Conservation (phyloP, 1,284 basidiomycete genomes). For the Thecaphora thlaspeos region DNA sequence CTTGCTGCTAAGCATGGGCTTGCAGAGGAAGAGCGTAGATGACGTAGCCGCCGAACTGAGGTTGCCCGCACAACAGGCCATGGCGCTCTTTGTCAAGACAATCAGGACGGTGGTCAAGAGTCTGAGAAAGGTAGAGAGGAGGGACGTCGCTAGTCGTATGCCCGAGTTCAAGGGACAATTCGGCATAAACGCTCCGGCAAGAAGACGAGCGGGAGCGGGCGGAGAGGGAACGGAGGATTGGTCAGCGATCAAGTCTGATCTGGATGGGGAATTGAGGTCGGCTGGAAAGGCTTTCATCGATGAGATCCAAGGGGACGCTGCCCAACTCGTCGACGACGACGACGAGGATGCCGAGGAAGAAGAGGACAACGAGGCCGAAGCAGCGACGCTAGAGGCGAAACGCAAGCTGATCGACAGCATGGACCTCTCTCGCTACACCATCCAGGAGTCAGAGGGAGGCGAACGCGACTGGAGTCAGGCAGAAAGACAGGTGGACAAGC, state of each 20-base stretch:
- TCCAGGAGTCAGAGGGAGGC: slow-evolving; percentile 21
- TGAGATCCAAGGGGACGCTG: slow-evolving; percentile 8
- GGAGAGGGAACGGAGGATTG: slow-evolving; percentile 16
- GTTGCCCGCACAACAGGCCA: slow-evolving; percentile 78
- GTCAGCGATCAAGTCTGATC: slow-evolving; percentile 29
- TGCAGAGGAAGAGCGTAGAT: slow-evolving; percentile 88
- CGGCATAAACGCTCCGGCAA: slow-evolving; percentile 11
- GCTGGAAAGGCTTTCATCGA: slow-evolving; percentile 38
- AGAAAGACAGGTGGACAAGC: slow-evolving; percentile 43
- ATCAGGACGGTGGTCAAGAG: slow-evolving; percentile 79
- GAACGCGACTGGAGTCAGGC: slow-evolving; percentile 46
- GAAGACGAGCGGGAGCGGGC: slow-evolving; percentile 6
- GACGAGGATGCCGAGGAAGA: slow-evolving; percentile 15
- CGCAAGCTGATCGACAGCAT: slow-evolving; percentile 37
- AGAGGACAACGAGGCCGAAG: slow-evolving; percentile 9
- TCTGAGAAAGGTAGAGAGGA: slow-evolving; percentile 77
- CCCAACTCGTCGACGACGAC: slow-evolving; percentile 16
- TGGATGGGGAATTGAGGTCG: slow-evolving; percentile 41
- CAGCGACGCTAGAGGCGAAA: slow-evolving; percentile 24
- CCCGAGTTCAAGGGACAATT: slow-evolving; percentile 17
- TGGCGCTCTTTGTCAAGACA: slow-evolving; percentile 89
- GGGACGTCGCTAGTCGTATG: slow-evolving; percentile 29
- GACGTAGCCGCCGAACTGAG: slow-evolving; percentile 65
- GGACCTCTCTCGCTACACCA: slow-evolving; percentile 44
- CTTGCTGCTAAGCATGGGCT: slow-evolving; percentile 68